Conservation (phyloP, 2,329 filamentous ascomycete species). For the Simplicillium sp. region DNA sequence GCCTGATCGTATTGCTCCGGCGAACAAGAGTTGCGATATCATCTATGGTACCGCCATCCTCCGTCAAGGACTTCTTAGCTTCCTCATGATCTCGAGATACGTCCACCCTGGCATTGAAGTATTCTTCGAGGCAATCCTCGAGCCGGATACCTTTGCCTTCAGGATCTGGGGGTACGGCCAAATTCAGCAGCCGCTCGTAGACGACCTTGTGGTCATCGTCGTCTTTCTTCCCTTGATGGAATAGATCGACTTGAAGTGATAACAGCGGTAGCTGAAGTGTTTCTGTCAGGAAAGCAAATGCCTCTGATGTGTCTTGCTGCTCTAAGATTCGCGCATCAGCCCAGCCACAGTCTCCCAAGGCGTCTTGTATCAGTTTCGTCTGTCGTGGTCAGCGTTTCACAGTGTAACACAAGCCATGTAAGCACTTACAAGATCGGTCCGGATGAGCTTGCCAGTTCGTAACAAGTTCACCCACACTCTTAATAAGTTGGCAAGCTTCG, state of each 20-base stretch:
- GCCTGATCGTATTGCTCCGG: conserved; percentile 19
- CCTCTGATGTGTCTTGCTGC: conserved; percentile 93
- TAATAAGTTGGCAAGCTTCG: conserved; percentile 66
- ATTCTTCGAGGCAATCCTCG: conserved; percentile 86
- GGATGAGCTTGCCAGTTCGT: conserved; percentile 75
- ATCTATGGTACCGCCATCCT: conserved; percentile 14
- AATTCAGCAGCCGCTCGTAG: conserved; percentile 81
- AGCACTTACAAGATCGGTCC: conserved; percentile 63
- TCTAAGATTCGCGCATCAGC: conserved; percentile 63
- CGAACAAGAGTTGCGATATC: conserved; percentile 15
- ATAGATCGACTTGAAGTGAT: conserved; percentile 88
- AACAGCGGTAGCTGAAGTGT: conserved; percentile 79
- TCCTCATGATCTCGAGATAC: conserved; percentile 64
- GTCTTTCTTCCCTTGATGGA: conserved; percentile 78
- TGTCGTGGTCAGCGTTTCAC: conserved; percentile 27
- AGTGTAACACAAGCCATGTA: not conserved
- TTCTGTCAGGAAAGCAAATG: conserved; percentile 90
- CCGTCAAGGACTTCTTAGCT: conserved; percentile 32
- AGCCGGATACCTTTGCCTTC: conserved; percentile 65
- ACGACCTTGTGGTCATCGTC: conserved; percentile 91
- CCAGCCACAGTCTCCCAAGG: conserved; percentile 83
- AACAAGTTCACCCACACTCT: conserved; percentile 92
- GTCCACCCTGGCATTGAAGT: conserved; percentile 91
- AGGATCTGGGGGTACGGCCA: conserved; percentile 74
- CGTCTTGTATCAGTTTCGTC: conserved; percentile 75